These are phyloP conservation scores for Cercis canadensis DNA, from an alignment of 306 rosid genomes.

Conservation along the genomic window DNA sequence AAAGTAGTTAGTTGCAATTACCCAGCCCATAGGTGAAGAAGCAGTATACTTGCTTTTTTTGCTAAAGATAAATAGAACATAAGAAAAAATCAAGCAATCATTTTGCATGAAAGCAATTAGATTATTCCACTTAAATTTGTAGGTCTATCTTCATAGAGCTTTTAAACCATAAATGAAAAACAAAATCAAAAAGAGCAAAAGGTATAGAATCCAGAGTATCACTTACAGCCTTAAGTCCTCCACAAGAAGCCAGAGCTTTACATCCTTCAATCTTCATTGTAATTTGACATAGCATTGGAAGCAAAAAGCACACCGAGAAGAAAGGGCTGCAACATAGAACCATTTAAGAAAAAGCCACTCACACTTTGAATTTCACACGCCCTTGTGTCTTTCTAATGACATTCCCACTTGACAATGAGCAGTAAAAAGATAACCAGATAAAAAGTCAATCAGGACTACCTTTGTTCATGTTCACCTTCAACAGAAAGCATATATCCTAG, in stretches of 20 bases:
- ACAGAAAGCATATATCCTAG: conserved; percentile 76
- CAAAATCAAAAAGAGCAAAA: background rate
- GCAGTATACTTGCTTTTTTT: too few species aligned
- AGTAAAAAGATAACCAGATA: conserved; percentile 9
- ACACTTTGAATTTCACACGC: conserved; percentile 4
- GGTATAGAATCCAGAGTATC: conserved; percentile 13
- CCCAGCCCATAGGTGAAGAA: too few species aligned
- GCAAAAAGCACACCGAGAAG: conserved; percentile 78
- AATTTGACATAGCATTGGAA: conserved; percentile 84
- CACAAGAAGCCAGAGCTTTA: conserved; percentile 63
- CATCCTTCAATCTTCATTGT: conserved; percentile 85
- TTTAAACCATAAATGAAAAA: conserved; percentile 10
- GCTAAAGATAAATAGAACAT: too few species aligned
- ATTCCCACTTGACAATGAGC: background rate
- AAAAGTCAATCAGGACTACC: conserved; percentile 54
- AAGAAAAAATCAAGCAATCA: too few species aligned
- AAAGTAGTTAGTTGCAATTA: too few species aligned
- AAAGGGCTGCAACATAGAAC: conserved; percentile 74
- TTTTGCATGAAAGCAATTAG: too few species aligned
- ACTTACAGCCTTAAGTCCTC: conserved; percentile 82
- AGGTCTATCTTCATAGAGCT: conserved; percentile 4
- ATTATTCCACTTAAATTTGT: background rate
- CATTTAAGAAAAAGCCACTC: too few species aligned
- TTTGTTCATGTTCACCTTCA: conserved; percentile 87
- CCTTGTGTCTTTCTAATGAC: background rate